Base-by-base conservation (phyloP, 2,329 filamentous ascomycete species). In the Cladorrhinum sp. region DNA sequence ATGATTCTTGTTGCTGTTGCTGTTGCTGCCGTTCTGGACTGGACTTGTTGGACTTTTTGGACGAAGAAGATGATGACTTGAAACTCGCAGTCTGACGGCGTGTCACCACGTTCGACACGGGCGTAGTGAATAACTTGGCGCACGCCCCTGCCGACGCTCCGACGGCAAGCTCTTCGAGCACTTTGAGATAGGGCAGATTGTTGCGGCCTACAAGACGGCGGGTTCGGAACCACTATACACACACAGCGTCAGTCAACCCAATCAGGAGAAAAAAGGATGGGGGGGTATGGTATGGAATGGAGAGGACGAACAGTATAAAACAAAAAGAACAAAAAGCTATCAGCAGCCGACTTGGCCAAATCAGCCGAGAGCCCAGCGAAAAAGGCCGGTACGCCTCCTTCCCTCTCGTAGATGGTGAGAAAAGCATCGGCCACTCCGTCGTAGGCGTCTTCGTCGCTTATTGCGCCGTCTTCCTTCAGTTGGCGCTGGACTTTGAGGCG, bases 251-350 rank as follows among this genome's bases (percentile, higher is more conserved):
- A 42, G 3, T 14, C n/a, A n/a, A n/a, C 6, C 4, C 6, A 8
- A 16, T 14, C 3, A 42, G 16, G 16, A 42, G 16, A 42, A 42
- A 42, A 74, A 60, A 2, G 28, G 14, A 14, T 73, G 67, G n/a
- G 68, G 70, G 5, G 71, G 68, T 23, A 74, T n/a, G n/a, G n/a
- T n/a, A n/a, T n/a, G n/a, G n/a, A n/a, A n/a, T n/a, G n/a, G n/a
- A n/a, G n/a, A n/a, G 72, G 59, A 79, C 70, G 67, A 76, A 77
- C 65, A 64, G 81, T 90, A 75, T 96, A 96, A 61, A 90, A 88
- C 18, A 94, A 81, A 76, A 96, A 96, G 79, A 96, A 96, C 56
- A 96, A 80, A 71, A 95, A 94, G 60, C 88, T 90, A 76, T 95
- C 91, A 28, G 85, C 81, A 21, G 87, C 80, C 23, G 85, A 86